Evolutionary conservation across 2,329 filamentous ascomycete genomes (phyloP).

Genomic region (Bipolaris cookei): DNA sequence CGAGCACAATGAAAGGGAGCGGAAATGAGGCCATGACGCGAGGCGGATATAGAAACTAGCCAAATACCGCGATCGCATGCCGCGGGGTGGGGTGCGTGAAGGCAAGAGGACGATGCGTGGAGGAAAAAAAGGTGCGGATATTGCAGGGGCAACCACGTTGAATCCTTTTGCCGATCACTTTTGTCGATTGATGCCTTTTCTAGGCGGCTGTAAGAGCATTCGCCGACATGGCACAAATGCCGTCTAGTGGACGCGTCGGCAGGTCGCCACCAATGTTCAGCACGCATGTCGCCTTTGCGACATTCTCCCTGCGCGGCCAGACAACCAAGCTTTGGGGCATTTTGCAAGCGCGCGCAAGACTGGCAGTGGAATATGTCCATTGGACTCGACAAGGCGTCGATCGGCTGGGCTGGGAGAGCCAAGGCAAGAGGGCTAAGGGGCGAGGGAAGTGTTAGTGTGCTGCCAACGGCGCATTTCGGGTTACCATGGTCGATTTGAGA

Average conservation of each 20-base stretch:
- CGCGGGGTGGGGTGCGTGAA: neutral
- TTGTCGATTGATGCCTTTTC: constrained; percentile 7
- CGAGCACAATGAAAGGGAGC: neutral
- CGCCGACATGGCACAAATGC: constrained; percentile 9
- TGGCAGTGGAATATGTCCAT: constrained; percentile 7
- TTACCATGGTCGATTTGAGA: constrained; percentile 14
- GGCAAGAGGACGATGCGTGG: neutral
- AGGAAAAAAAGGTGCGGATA: constrained; percentile 7
- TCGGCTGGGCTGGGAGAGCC: constrained; percentile 18
- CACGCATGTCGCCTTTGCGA: constrained; percentile 5
- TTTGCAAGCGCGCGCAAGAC: constrained; percentile 7
- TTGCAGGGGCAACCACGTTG: constrained; percentile 9
- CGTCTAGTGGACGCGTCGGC: constrained; percentile 13
- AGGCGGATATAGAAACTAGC: neutral
- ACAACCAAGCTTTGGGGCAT: constrained; percentile 4
- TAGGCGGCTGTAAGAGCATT: neutral
- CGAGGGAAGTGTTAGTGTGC: constrained; percentile 11
- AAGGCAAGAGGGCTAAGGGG: constrained; percentile 16
- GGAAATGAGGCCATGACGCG: neutral
- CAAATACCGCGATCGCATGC: neutral
- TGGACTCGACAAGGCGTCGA: constrained; percentile 16
- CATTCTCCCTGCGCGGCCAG: constrained; percentile 6
- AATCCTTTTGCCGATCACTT: constrained; percentile 2
- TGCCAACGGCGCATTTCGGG: constrained; percentile 24
- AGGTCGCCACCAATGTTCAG: constrained; percentile 9